These are phyloP conservation scores for Fusarium humuli DNA, from an alignment of 2,329 filamentous ascomycete species.

Conservation along the genomic window DNA sequence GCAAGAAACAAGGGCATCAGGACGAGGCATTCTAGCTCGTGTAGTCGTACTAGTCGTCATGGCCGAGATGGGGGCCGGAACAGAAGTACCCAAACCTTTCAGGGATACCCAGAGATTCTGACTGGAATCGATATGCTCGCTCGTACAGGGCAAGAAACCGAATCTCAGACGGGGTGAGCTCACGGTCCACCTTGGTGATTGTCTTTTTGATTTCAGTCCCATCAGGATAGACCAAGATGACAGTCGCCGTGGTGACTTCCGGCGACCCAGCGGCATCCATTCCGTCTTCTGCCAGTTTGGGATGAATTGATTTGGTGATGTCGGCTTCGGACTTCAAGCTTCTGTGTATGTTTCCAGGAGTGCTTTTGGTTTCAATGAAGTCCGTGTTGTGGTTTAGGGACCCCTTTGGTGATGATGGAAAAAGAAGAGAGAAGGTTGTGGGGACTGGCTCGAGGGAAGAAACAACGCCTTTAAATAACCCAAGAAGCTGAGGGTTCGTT, in stretches of 20 bases:
- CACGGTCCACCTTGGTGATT: not conserved
- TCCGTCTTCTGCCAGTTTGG: not conserved
- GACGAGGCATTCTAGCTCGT: too few species aligned
- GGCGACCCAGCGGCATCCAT: not conserved
- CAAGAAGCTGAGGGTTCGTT: not conserved
- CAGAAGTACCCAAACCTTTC: conserved; percentile 14
- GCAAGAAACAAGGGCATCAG: too few species aligned
- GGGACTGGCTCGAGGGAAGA: not conserved
- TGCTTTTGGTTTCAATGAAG: not conserved
- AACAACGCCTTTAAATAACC: not conserved
- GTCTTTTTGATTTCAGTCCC: not conserved
- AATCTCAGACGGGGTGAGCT: not conserved
- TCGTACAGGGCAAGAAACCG: not conserved
- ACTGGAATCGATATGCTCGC: not conserved
- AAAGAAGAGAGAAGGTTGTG: not conserved
- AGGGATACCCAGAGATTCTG: conserved; percentile 7
- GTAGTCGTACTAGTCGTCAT: not conserved
- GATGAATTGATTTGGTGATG: not conserved
- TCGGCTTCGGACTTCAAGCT: too few species aligned
- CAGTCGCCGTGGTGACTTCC: not conserved
- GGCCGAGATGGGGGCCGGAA: not conserved
- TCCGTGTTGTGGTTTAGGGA: not conserved
- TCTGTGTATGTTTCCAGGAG: not conserved
- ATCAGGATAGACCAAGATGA: not conserved
- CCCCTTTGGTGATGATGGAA: not conserved